phyloP scores from a whole-genome alignment of 2,329 filamentous ascomycete genomes.

The Cladophialophora bantiana region DNA sequence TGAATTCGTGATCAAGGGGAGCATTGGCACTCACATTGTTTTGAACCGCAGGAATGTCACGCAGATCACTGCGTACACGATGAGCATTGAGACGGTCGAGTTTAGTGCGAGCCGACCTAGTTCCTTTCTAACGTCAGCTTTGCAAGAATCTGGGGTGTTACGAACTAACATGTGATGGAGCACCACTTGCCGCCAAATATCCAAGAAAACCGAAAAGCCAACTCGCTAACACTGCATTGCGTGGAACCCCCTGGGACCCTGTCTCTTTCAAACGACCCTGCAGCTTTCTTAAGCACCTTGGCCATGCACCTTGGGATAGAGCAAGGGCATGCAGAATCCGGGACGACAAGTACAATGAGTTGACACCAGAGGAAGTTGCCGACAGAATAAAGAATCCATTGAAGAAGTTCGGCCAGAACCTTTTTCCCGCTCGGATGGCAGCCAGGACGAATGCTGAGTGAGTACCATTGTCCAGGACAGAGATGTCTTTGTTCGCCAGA shows the following conservation, averaged over 20 bases:
- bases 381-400: slow-evolving; percentile 57
- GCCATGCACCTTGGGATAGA: slow-evolving; percentile 19
- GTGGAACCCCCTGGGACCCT: slow-evolving; percentile 47
- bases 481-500: slow-evolving; percentile 40
- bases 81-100: slow-evolving; percentile 14
- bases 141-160: neutral
- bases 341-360: slow-evolving; percentile 53
- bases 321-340: slow-evolving; percentile 55
- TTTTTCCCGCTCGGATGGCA: slow-evolving; percentile 50
- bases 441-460: slow-evolving; percentile 52
- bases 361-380: slow-evolving; percentile 52
- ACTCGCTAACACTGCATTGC: slow-evolving; percentile 48
- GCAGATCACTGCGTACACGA: slow-evolving; percentile 14
- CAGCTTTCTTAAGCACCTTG: slow-evolving; percentile 23
- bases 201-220: slow-evolving; percentile 50
- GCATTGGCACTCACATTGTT: neutral
- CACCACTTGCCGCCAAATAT: slow-evolving; percentile 10
- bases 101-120: slow-evolving; percentile 15
- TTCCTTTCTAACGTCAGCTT: slow-evolving; percentile 4
- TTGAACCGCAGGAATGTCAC: slow-evolving; percentile 18
- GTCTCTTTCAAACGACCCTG: slow-evolving; percentile 47
- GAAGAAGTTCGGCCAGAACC: slow-evolving; percentile 51
- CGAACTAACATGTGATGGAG: slow-evolving; percentile 13
- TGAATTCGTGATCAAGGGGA: neutral
- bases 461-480: slow-evolving; percentile 45